phyloP scores from a whole-genome alignment of 352 stramenopile genomes.

The Pythium chondricola region DNA sequence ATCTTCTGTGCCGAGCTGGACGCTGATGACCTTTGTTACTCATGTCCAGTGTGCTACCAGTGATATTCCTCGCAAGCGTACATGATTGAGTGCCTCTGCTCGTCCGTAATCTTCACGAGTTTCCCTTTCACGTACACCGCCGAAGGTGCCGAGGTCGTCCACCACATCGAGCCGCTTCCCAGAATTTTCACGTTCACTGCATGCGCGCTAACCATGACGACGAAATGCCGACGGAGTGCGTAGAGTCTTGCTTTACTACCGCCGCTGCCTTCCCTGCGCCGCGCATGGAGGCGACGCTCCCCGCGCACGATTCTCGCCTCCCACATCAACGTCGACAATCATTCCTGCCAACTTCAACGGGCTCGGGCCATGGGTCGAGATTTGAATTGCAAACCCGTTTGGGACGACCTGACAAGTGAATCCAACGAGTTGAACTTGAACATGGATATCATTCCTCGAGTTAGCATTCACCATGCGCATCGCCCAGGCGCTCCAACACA shows the following conservation, averaged over 20 bases:
- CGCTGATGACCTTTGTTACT: too few relatives aligned
- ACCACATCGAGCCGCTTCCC: constrained; percentile 8
- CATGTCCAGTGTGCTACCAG: too few relatives aligned
- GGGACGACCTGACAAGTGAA: too few relatives aligned
- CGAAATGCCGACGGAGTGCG: constrained; percentile 11
- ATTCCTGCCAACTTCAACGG: constrained; percentile 27
- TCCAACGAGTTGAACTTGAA: too few relatives aligned
- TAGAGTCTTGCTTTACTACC: constrained; percentile 4
- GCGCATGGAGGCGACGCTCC: background rate
- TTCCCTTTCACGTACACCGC: constrained; percentile 9
- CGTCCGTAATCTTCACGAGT: constrained; percentile 14
- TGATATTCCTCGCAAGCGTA: too few relatives aligned
- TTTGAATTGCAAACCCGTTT: constrained; percentile 1
- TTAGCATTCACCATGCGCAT: too few relatives aligned
- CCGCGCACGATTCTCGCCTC: constrained; percentile 17
- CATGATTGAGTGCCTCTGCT: constrained; percentile 5
- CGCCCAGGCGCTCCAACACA: constrained; percentile 14
- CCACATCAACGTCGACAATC: constrained; percentile 23
- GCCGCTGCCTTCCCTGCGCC: too few relatives aligned
- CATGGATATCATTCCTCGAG: too few relatives aligned
- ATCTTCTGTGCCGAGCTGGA: too few relatives aligned
- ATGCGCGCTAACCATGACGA: constrained; percentile 10
- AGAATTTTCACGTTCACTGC: constrained; percentile 9
- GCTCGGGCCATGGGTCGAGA: too few relatives aligned
- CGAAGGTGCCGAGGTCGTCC: constrained; percentile 2